Percentiles rank a stretch among this genome's conserved stretches.
These are phyloP conservation scores for Candida pseudofarinosa DNA, from an alignment of 805 yeast genomes.

Conservation along the genomic window DNA sequence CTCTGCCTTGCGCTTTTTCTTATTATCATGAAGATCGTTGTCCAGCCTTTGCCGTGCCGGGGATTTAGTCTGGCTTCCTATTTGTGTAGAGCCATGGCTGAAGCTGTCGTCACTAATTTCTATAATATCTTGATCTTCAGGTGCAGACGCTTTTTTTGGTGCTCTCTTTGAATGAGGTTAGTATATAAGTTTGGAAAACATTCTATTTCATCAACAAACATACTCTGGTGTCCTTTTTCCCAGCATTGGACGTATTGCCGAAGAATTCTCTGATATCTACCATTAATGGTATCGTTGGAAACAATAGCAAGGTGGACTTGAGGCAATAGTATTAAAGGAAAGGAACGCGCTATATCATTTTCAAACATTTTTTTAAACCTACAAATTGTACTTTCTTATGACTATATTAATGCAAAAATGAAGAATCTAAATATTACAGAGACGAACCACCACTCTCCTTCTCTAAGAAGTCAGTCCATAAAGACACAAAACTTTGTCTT, in stretches of 20 bases:
- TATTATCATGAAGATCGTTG: too few relatives aligned
- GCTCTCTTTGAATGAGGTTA: background rate
- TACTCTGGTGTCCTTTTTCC: background rate
- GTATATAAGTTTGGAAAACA: background rate
- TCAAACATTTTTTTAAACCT: background rate
- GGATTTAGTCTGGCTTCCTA: too few relatives aligned
- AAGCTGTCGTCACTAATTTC: conserved; percentile 3
- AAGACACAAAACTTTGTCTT: conserved; percentile 58
- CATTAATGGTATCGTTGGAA: conserved; percentile 1
- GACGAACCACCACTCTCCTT: conserved; percentile 46
- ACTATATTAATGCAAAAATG: background rate
- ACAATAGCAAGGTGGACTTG: background rate
- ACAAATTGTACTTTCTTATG: background rate
- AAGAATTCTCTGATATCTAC: conserved; percentile 11
- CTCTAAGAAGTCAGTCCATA: conserved; percentile 79
- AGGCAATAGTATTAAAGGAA: background rate
- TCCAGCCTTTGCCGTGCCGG: too few relatives aligned
- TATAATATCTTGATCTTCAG: conserved; percentile 1
- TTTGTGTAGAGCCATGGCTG: too few relatives aligned
- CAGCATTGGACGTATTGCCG: conserved; percentile 4
- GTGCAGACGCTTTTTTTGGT: background rate
- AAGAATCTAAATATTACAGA: background rate
- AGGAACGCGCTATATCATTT: background rate
- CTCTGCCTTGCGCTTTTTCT: too few relatives aligned
- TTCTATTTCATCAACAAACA: background rate